A percentile compares a stretch with the other conserved stretches of the same genome.
Evolutionary conservation across 2,329 filamentous ascomycete species (phyloP).

Genomic region (Fonsecaea multimorphosa): DNA sequence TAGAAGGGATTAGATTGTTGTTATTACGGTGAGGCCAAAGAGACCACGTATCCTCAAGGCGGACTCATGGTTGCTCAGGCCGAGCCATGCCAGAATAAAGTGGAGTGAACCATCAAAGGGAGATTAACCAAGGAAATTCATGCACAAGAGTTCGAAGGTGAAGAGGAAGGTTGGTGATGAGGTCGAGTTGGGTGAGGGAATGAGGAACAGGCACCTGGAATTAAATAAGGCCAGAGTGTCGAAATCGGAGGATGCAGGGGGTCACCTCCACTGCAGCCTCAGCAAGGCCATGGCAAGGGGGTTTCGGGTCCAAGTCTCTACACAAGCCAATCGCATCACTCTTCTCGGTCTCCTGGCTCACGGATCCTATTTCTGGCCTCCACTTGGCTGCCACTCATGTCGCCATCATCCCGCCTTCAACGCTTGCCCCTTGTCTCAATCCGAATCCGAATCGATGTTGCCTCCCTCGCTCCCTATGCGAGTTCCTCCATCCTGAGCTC

Average conservation of each 20-base stretch:
- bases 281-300: background rate
- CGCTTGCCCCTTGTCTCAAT: background rate
- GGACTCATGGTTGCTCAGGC: constrained; percentile 33
- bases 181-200: constrained; percentile 4
- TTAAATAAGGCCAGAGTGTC: constrained; percentile 38
- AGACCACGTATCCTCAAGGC: constrained; percentile 39
- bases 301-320: constrained; percentile 1
- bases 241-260: constrained; percentile 24
- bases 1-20: constrained; percentile 20
- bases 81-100: constrained; percentile 23
- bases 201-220: constrained; percentile 32
- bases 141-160: background rate
- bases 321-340: constrained; percentile 5
- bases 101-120: constrained; percentile 26
- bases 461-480: constrained; percentile 26
- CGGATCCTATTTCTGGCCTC: constrained; percentile 29
- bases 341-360: constrained; percentile 1
- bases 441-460: constrained; percentile 10
- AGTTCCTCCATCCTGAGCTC: constrained; percentile 27
- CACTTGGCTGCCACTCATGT: constrained; percentile 28
- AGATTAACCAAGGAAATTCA: constrained; percentile 10
- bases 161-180: constrained; percentile 19
- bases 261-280: background rate
- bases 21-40: constrained; percentile 25
- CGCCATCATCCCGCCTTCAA: constrained; percentile 23